Evolutionary conservation across 2,329 filamentous ascomycete genomes (phyloP).

Genomic region (Neopestalotiopsis sp.): DNA sequence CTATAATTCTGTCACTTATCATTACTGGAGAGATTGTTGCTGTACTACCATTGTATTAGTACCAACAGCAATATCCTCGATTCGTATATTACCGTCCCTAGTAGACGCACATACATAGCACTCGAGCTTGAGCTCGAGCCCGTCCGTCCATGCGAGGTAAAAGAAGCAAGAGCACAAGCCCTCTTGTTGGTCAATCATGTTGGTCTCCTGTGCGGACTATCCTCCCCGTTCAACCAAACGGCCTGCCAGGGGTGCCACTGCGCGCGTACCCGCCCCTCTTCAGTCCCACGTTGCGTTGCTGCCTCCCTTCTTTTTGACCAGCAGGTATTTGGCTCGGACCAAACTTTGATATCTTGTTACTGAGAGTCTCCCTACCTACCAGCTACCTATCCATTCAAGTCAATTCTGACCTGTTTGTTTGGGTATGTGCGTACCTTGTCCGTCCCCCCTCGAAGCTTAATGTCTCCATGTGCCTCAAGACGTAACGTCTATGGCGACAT

Average conservation of each 20-base stretch:
- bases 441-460: background rate
- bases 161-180: background rate
- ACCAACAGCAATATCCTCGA: background rate
- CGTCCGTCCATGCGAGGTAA: background rate
- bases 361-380: background rate
- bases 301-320: background rate
- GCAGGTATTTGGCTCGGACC: background rate
- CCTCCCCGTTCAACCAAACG: background rate
- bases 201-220: no score
- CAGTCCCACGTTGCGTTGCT: background rate
- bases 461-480: background rate
- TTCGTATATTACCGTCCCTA: no score
- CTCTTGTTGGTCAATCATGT: background rate
- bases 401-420: background rate
- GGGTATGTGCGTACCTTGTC: background rate
- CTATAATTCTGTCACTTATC: background rate
- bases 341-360: background rate
- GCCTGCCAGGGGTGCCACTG: background rate
- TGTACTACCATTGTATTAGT: background rate
- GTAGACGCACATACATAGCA: no score
- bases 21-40: background rate
- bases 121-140: no score
- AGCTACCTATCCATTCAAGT: background rate
- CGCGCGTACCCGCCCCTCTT: background rate
- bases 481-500: background rate